Base-by-base conservation (phyloP, 192 early-diverging fungal genomes). In the Chytriomyces sp. region DNA sequence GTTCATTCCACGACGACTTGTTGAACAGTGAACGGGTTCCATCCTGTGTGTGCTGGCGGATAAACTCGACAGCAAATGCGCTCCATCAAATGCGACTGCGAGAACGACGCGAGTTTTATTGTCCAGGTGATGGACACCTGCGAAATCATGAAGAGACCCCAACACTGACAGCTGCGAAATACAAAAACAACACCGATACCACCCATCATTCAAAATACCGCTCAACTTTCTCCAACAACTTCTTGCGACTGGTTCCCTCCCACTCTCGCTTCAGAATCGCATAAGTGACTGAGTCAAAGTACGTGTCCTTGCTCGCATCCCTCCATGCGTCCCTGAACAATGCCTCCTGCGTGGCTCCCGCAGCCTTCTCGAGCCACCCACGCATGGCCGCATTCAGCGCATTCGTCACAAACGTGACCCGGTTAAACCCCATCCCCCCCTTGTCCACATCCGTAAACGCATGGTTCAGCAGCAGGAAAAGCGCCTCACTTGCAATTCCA, bases 261-360 rank as follows among this genome's bases (percentile, higher is more conserved):
- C 68, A 69, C 50, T 69, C 68, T 0, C 68, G 49, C 68, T 50
- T 69, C 13, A 69, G 20, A 69, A 69, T 53, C 5, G 68, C 35
- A 53, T 69, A 69, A 3, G 20, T 49, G 8, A 69, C 68, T 13
- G 18, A 23, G 16, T 69, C 68, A 26, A 28, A n/a, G 13, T 20
- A 69, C 13, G 7, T 24, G 7, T 69, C 26, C 3, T 28, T 43
- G 18, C 28, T 49, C 20, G 16, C 68, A 69, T 69, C 68, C 7
- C 16, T 11, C 68, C 68, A 69, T 16, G 68, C 10, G 18, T 69
- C 45, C 7, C 68, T 10, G 8, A 57, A 53, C 1, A 24, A 8
- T 11, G 26, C 68, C 26, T 69, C 68, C 23, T 26, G 46, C 50
- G 18, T 43, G 8, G 68, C 68, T 20, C 68, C 68, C 45, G 23